Evolutionary conservation across 2,329 filamentous ascomycete species (phyloP).

Genomic region (Curvularia eragrostidis): DNA sequence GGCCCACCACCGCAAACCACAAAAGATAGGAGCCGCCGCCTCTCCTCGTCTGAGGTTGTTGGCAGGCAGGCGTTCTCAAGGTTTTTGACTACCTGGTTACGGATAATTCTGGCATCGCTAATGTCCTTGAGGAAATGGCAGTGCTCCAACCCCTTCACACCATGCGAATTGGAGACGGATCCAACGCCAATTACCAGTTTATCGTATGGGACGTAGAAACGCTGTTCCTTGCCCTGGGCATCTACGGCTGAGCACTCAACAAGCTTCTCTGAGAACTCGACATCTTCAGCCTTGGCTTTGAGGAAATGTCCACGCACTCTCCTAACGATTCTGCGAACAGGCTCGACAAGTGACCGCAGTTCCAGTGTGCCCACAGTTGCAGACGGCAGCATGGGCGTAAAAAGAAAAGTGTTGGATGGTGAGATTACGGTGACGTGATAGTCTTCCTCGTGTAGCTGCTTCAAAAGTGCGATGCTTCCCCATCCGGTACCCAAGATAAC

Average conservation of each 20-base stretch:
- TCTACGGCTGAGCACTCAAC: slow-evolving; percentile 83
- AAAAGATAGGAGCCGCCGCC: slow-evolving; percentile 86
- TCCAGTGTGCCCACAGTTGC: slow-evolving; percentile 96
- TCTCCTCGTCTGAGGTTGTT: slow-evolving; percentile 86
- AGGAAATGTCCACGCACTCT: slow-evolving; percentile 87
- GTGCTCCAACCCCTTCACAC: slow-evolving; percentile 91
- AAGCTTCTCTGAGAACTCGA: slow-evolving; percentile 90
- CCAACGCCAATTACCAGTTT: slow-evolving; percentile 94
- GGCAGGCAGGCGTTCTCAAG: slow-evolving; percentile 92
- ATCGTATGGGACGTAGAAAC: slow-evolving; percentile 96
- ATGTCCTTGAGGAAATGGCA: slow-evolving; percentile 97
- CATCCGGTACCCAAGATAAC: slow-evolving; percentile 94
- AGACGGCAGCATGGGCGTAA: slow-evolving; percentile 96
- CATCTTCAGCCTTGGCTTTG: slow-evolving; percentile 82
- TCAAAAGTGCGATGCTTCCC: slow-evolving; percentile 91
- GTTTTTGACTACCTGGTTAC: slow-evolving; percentile 87
- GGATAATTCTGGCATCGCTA: slow-evolving; percentile 85
- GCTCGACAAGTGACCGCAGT: slow-evolving; percentile 88
- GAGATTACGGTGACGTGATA: slow-evolving; percentile 97
- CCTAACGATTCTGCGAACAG: slow-evolving; percentile 82
- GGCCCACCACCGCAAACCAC: slow-evolving; percentile 95
- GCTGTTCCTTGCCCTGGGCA: slow-evolving; percentile 71
- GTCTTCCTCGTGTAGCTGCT: slow-evolving; percentile 86
- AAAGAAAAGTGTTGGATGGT: slow-evolving; percentile 95
- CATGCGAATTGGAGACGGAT: slow-evolving; percentile 91